These are phyloP conservation scores for Articulospora tetracladia DNA, from an alignment of 495 filamentous ascomycete species.

Conservation along the genomic window DNA sequence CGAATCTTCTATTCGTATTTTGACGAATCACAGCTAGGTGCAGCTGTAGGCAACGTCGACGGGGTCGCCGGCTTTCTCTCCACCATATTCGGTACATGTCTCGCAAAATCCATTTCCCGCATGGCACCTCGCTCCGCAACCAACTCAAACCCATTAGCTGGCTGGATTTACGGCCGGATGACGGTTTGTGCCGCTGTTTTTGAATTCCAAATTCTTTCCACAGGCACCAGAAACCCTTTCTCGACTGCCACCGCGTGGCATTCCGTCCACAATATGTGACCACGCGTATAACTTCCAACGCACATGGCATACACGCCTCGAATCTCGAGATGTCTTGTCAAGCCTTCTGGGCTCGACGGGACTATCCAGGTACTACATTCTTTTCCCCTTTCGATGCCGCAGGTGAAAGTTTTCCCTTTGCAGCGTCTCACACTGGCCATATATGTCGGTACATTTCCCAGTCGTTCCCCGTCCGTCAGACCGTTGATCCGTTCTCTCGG, in stretches of 20 bases:
- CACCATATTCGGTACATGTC: background rate
- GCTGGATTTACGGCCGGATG: constrained; percentile 12
- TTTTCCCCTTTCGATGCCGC: background rate
- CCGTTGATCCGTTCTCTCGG: constrained; percentile 4
- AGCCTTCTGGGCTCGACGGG: background rate
- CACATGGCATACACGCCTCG: background rate
- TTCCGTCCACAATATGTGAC: background rate
- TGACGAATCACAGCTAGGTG: constrained; percentile 3
- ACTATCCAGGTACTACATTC: background rate
- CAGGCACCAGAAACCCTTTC: background rate
- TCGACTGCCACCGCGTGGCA: background rate
- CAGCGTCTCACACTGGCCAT: background rate
- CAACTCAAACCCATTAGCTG: background rate
- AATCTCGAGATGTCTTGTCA: background rate
- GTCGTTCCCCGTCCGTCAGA: background rate
- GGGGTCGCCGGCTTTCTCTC: background rate
- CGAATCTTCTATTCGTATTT: constrained; percentile 8
- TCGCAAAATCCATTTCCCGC: background rate
- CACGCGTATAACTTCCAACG: background rate
- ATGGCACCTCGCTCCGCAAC: background rate
- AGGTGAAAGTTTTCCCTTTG: background rate
- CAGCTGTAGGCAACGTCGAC: background rate
- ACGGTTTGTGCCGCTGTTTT: background rate
- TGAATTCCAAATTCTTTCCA: background rate
- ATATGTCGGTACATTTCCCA: constrained; percentile 1